These are phyloP conservation scores for Brassica juncea DNA, from an alignment of 345 rosid species.

Conservation along the genomic window DNA sequence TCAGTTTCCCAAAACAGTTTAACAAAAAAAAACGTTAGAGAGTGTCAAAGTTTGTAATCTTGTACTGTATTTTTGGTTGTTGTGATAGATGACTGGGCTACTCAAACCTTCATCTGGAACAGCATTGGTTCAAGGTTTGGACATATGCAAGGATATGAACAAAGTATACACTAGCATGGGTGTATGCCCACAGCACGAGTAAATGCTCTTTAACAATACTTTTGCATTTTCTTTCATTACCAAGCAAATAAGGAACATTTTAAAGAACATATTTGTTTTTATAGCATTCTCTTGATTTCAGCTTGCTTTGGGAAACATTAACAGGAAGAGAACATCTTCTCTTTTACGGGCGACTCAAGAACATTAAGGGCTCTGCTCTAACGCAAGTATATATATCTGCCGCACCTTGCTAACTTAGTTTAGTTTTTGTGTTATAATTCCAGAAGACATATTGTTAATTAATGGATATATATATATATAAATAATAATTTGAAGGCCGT, in stretches of 20 bases:
- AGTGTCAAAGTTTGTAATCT: conserved; percentile 7
- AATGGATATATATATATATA: conserved; percentile 7
- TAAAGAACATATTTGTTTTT: background rate
- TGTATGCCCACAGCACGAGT: conserved; percentile 97
- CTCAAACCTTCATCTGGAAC: conserved; percentile 75
- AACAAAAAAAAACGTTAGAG: background rate
- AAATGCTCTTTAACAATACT: background rate
- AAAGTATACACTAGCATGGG: conserved; percentile 87
- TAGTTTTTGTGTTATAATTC: background rate
- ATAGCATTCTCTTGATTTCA: conserved; percentile 36
- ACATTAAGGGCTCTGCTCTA: conserved; percentile 69
- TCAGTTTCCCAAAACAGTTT: conserved; percentile 33
- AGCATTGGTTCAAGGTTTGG: conserved; percentile 77
- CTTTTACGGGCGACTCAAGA: conserved; percentile 95
- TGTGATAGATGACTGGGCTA: conserved; percentile 82
- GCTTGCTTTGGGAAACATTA: conserved; percentile 90
- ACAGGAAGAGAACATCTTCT: conserved; percentile 91
- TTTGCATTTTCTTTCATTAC: conserved; percentile 1
- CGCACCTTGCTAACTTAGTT: background rate
- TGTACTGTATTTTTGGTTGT: background rate
- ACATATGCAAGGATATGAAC: conserved; percentile 69
- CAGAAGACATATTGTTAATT: background rate
- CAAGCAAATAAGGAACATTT: background rate
- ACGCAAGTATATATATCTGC: conserved; percentile 39
- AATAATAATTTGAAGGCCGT: conserved; percentile 58